Base-by-base conservation (phyloP, 2,329 filamentous ascomycete species). In the Beauveria sp. region DNA sequence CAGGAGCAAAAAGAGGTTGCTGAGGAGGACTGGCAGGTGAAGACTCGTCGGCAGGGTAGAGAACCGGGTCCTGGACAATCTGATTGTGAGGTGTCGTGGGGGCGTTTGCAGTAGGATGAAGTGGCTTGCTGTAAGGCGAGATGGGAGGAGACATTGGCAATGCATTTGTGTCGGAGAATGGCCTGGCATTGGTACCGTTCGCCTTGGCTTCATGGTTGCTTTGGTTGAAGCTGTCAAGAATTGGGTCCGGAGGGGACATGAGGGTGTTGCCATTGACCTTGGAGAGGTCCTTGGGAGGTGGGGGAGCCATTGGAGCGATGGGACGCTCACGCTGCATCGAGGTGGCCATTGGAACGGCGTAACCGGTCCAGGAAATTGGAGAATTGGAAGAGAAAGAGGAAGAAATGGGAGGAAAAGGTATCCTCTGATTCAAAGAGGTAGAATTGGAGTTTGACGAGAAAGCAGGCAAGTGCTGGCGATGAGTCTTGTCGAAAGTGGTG, bases 191-290 rank as follows among this genome's bases (percentile, higher is more conserved):
- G 67, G 43, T 59, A 63, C 63, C 65, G 12, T 34, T 43, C 38
- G 43, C 43, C 38, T 53, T 47, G 22, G 20, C 20, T 18, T 6
- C 42, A 49, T 55, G 46, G 24, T 10, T 45, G 34, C 5, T 34
- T 63, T 75, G 72, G 52, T 67, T 72, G 70, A 86, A 86, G 66
- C 72, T 83, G 65, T 86, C 83, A 54, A 77, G 78, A 40, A 77
- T 70, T n/a, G 76, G 75, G 43, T 86, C 84, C 24, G 84, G 84
- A 38, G 85, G 85, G 24, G 85, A 87, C 79, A 87, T 85, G 62
- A 87, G 74, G 63, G 76, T 85, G 74, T 71, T 79, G 65, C 83
- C 81, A 64, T 80, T 76, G 58, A 79, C 67, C 65, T 79, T 81
- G 69, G 76, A 80, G 5, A 66, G 38, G 24, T 65, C 65, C 56